phyloP scores from a whole-genome alignment of 805 yeast genomes.

The Hanseniaspora vineae region DNA sequence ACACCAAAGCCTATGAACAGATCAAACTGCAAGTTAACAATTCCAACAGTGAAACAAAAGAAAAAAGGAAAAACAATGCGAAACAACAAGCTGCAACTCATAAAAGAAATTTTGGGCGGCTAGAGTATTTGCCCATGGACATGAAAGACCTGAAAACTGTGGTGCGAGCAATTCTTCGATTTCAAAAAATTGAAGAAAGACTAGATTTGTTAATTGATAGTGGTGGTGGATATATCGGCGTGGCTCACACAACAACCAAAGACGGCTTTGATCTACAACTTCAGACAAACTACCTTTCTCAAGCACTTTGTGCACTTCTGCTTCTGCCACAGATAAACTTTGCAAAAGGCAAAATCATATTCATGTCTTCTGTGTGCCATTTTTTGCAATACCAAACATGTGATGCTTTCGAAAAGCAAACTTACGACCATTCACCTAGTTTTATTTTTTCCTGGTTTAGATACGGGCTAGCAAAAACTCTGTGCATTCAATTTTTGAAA shows the following conservation, averaged over 20 bases:
- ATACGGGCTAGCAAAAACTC: slow-evolving; percentile 65
- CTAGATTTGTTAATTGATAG: slow-evolving; percentile 59
- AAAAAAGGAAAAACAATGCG: too few relatives aligned
- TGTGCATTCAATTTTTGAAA: slow-evolving; percentile 61
- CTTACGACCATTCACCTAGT: slow-evolving; percentile 48
- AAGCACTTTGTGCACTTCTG: slow-evolving; percentile 53
- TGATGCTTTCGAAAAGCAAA: slow-evolving; percentile 14
- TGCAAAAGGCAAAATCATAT: slow-evolving; percentile 36
- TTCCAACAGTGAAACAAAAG: too few relatives aligned
- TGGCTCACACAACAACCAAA: slow-evolving; percentile 51
- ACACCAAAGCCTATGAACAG: slow-evolving; percentile 35
- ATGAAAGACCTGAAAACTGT: slow-evolving; percentile 35
- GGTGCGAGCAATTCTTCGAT: slow-evolving; percentile 34
- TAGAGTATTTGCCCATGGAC: slow-evolving; percentile 43
- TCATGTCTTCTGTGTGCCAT: slow-evolving; percentile 57
- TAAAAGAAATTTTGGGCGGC: slow-evolving; percentile 32
- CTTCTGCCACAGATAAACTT: slow-evolving; percentile 41
- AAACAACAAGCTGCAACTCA: too few relatives aligned
- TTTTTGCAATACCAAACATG: slow-evolving; percentile 25
- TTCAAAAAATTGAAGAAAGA: slow-evolving; percentile 32
- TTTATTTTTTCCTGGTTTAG: slow-evolving; percentile 65
- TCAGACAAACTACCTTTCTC: slow-evolving; percentile 69
- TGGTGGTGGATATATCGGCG: slow-evolving; percentile 63
- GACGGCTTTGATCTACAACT: slow-evolving; percentile 70
- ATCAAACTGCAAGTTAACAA: too few relatives aligned